Percentiles rank a stretch among this genome's conserved stretches.
Evolutionary conservation across 257 asterid species (phyloP).

Genomic region (Solanum appendiculatum): DNA sequence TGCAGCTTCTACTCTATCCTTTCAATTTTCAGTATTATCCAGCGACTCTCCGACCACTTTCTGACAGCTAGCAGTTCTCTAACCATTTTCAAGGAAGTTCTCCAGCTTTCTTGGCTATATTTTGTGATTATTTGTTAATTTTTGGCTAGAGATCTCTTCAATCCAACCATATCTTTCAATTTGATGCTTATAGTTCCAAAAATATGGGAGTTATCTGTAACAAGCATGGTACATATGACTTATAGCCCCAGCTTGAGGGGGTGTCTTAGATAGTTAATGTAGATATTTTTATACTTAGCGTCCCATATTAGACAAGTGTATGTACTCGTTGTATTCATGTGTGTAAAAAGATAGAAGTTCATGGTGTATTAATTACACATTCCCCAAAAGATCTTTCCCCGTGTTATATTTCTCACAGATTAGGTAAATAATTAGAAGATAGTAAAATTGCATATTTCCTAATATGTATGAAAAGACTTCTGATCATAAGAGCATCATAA

Average conservation of each 20-base stretch:
- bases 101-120: neutral
- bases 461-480: neutral
- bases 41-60: neutral
- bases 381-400: neutral
- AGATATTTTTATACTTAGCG: neutral
- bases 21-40: neutral
- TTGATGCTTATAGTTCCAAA: neutral
- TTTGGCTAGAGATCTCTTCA: neutral
- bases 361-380: neutral
- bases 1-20: neutral
- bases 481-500: neutral
- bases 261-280: neutral
- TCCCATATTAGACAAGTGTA: neutral
- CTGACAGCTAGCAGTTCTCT: neutral
- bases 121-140: neutral
- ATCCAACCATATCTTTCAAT: neutral
- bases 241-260: neutral
- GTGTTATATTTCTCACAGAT: neutral
- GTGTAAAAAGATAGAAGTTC: neutral
- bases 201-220: neutral
- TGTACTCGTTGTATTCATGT: neutral
- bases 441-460: neutral
- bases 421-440: neutral
- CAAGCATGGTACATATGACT: neutral
- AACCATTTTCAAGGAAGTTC: neutral